Base-by-base conservation (phyloP, 441 rosid species). In the Populus hybrid region DNA sequence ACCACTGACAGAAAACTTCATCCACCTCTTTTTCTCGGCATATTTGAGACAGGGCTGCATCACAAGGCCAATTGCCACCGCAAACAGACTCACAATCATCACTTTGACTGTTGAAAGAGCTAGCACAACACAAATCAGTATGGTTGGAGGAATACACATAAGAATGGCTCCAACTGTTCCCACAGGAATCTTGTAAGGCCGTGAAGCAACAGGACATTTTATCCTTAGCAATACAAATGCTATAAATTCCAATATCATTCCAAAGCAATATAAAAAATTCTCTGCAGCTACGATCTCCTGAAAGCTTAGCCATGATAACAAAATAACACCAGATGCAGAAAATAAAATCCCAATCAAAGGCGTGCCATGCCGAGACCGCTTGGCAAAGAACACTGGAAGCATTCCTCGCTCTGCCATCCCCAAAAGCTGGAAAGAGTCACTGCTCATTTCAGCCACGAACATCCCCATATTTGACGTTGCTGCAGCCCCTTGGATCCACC, bases 341-440 rank as follows among this genome's bases (percentile, higher is more conserved):
- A 90, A 86, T 35, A 91, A 35, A 30, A 91, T 88, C 74, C 95
- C 92, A 2, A 83, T 10, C 23, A 86, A 74, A 3, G 95, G 93
- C 20, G 93, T 90, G n/a, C 95, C 91, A 20, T 90, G 54, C 10
- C 80, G 81, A 8, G 95, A 91, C 59, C 93, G 81, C 76, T 85
- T 85, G 63, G 88, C 85, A 18, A 91, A 91, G 83, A 91, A 77
- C 83, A 86, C 90, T 0, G 95, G 95, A 57, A 89, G 86, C 93
- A 89, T 90, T 8, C 93, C 91, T 0, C 86, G 84, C 72, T 91
- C 95, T 2, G 92, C 95, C 95, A 91, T 91, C 4, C 95, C 95
- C 0, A 90, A 83, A 68, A 91, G 90, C 54, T 91, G 95, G 75
- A 90, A 91, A 4, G 93, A 89, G 72, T 91, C 93, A 0, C 93